Evolutionary conservation across 2,329 filamentous ascomycete genomes (phyloP), one percentile per base, ranked within the genome.

Genomic region (Botryotinia narcissicola): DNA sequence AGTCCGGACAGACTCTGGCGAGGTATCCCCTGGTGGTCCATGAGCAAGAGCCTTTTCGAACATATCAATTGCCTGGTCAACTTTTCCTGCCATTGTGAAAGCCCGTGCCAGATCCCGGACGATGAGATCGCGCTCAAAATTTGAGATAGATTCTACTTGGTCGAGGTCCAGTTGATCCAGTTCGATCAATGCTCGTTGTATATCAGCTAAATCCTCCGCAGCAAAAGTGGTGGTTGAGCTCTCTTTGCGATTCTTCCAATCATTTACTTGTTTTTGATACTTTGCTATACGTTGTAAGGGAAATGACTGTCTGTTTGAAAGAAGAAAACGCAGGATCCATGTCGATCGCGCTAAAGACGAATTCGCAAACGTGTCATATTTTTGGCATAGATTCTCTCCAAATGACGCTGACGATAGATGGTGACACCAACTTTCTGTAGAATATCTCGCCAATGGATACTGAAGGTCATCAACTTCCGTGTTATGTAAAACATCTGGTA

Each of bases 371-470:
- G 10, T 37, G 32, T 60, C 32, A n/a, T 68, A n/a, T 40, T 37
- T 72, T 4, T 69, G 48, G 18, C 51, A 42, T 22, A 72, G 20
- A 8, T 40, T 35, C 7, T 44, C 40, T 20, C 40, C 29, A 46
- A 68, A 72, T 10, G 63, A 59, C 10, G 71, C 51, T 16, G 63
- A 72, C 1, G 71, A 68, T 40, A 72, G 20, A 60, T 72, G 71
- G 10, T 72, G 48, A 25, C 71, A 72, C 71, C 71, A 72, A 9
- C 61, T 72, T 16, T 72, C 71, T 2, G 71, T 72, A 14, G 71
- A 63, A 35, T 72, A 72, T 48, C 18, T 68, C 12, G 46, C 42
- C 1, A 72, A 14, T 29, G 71, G 71, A 37, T 68, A 72, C 40
- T 48, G 40, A 48, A 72, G 18, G 22, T 57, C n/a, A 51, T 72